Evolutionary conservation across 129 eudicot species (phyloP), one percentile per base, ranked within the genome.

Genomic region (Logfia minima): DNA sequence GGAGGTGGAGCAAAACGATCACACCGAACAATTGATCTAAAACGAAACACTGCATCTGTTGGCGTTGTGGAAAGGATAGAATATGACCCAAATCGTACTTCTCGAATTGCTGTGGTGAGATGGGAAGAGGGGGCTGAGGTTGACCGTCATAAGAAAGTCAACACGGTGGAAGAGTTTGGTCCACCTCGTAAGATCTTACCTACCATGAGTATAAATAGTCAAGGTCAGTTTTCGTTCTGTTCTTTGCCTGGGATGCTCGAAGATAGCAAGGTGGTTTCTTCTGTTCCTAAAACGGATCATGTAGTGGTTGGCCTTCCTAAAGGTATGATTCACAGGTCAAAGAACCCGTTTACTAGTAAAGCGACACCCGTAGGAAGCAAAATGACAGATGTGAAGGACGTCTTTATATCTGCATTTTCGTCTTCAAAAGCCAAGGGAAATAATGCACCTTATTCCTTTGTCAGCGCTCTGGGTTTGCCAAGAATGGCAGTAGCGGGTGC

Each of bases 61-160:
- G 90, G 96, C 35, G 58, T 87, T 9, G 90, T 90, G 17, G 90
- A 90, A 76, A 70, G 89, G 55, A 85, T 90, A 19, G 92, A 90
- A 58, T 87, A 90, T 69, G 96, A 90, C 74, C 96, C 90, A 26
- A 87, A 87, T 74, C 92, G 94, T 35, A 86, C 89, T 61, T 73
- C 89, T 68, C 80, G 87, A 39, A 78, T 89, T 31, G 91, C 95
- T 62, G 80, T 84, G 60, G 95, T 89, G 55, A 60, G 88, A 77
- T 89, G 91, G 95, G 78, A 34, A 18, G 87, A 85, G 51, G 86
- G 84, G 66, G 83, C 81, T 48, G 72, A 59, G 24, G 79, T 82
- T 76, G 77, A 58, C 79, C 77, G 39, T 62, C 84, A 62, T 32
- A 79, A 75, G 68, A 77, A 72, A 70, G 63, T 70, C 75, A 68